Evolutionary conservation across 345 rosid species (phyloP).

Genomic region (Populus nigra): DNA sequence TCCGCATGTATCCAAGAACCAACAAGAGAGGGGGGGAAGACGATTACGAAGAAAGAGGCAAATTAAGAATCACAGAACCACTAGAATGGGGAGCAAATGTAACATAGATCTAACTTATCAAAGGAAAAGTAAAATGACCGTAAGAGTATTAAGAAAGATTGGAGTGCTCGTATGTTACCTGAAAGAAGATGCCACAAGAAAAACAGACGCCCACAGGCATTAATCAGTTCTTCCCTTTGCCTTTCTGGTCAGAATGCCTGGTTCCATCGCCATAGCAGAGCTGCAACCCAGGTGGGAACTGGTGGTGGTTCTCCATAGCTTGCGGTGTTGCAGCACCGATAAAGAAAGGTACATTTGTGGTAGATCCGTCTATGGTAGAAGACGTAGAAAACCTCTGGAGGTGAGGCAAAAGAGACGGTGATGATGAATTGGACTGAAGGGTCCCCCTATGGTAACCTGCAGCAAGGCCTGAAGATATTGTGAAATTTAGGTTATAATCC

Average conservation of each 20-base stretch:
- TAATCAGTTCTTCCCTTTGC: conserved; percentile 73
- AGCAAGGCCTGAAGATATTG: conserved; percentile 72
- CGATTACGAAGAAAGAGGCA: neutral
- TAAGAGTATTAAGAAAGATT: neutral
- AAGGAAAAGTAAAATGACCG: neutral
- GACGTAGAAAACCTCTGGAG: conserved; percentile 66
- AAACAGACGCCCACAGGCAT: conserved; percentile 10
- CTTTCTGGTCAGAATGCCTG: conserved; percentile 72
- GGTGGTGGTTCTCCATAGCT: conserved; percentile 61
- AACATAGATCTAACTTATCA: neutral
- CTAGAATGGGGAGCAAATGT: neutral
- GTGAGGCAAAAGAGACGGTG: conserved; percentile 63
- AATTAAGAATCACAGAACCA: conserved; percentile 2
- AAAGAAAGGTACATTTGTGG: conserved; percentile 60
- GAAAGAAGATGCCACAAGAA: conserved; percentile 34
- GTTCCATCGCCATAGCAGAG: conserved; percentile 73
- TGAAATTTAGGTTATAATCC: conserved; percentile 77
- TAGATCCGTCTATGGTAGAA: conserved; percentile 50
- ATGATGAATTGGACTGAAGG: conserved; percentile 99
- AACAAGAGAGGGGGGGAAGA: neutral
- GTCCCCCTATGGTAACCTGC: conserved; percentile 99
- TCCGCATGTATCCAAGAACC: conserved; percentile 33
- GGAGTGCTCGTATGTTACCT: conserved; percentile 39
- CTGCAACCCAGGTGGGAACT: conserved; percentile 68
- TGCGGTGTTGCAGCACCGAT: conserved; percentile 55